Evolutionary conservation across 2,329 filamentous ascomycete genomes (phyloP).

Genomic region (Ophiostoma montium): DNA sequence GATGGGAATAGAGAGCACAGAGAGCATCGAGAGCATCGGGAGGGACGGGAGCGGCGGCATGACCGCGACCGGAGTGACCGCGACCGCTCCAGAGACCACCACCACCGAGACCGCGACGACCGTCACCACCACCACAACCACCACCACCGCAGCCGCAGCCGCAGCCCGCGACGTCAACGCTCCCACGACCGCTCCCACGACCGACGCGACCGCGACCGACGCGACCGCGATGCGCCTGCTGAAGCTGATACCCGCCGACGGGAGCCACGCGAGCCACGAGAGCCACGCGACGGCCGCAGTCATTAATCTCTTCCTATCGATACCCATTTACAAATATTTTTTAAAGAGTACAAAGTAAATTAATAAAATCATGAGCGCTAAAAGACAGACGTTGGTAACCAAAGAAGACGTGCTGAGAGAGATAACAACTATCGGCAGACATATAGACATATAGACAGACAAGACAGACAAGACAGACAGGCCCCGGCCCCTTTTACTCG

Average conservation of each 20-base stretch:
- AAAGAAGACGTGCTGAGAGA: no score
- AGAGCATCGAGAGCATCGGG: neutral
- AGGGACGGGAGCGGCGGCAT: neutral
- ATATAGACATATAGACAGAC: no score
- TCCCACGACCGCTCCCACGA: constrained; percentile 11
- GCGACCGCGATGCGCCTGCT: neutral
- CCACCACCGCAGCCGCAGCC: constrained; percentile 17
- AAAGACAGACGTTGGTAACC: no score
- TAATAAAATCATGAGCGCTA: no score
- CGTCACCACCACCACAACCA: constrained; percentile 17
- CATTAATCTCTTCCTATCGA: neutral
- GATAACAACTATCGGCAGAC: no score
- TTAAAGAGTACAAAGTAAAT: neutral
- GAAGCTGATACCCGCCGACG: no score
- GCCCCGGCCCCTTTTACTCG: no score
- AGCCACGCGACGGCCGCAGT: no score
- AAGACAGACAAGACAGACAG: no score
- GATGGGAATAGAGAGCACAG: neutral
- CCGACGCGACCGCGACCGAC: neutral
- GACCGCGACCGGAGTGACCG: neutral
- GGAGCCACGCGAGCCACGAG: no score
- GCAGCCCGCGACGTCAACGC: no score
- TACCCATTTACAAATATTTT: neutral
- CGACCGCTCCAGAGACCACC: constrained; percentile 19
- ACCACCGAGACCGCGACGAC: constrained; percentile 20